Conservation (phyloP, 1,284 basidiomycete species). For the Sparassis latifolia region DNA sequence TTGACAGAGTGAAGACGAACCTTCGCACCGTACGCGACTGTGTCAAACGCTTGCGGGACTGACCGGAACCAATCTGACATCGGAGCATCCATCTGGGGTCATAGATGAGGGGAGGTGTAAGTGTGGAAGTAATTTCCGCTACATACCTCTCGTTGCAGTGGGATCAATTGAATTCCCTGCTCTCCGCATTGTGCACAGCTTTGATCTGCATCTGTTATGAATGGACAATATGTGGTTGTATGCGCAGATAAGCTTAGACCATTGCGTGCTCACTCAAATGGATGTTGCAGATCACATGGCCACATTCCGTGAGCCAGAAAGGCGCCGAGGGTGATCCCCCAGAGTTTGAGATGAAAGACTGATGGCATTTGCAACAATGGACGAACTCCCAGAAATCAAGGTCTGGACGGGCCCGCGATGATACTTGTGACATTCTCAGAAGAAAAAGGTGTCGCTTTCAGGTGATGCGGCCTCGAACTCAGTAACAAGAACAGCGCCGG, state of each 20-base stretch:
- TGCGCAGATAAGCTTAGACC: background rate
- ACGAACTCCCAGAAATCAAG: slow-evolving; percentile 78
- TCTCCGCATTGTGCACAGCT: slow-evolving; percentile 62
- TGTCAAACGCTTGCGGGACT: slow-evolving; percentile 53
- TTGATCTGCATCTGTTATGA: slow-evolving; percentile 52
- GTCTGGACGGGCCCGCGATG: slow-evolving; percentile 12
- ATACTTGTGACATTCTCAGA: slow-evolving; percentile 13
- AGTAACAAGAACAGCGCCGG: too few species aligned
- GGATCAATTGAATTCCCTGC: slow-evolving; percentile 57
- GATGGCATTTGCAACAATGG: slow-evolving; percentile 57
- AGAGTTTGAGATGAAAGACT: slow-evolving; percentile 47
- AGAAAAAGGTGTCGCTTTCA: too few species aligned
- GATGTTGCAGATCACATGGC: slow-evolving; percentile 74
- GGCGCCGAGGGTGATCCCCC: slow-evolving; percentile 50
- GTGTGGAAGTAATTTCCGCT: background rate
- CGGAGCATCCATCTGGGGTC: slow-evolving; percentile 59
- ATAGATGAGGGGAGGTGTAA: background rate
- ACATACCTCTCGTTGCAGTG: slow-evolving; percentile 66
- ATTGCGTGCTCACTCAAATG: slow-evolving; percentile 61
- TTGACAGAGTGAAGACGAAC: background rate
- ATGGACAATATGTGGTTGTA: slow-evolving; percentile 3
- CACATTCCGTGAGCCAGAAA: slow-evolving; percentile 82
- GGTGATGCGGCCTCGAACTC: too few species aligned
- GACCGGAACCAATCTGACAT: slow-evolving; percentile 76
- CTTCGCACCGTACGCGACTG: slow-evolving; percentile 31